Conservation (phyloP, 2,329 filamentous ascomycete species). For the Xylaria sp. region DNA sequence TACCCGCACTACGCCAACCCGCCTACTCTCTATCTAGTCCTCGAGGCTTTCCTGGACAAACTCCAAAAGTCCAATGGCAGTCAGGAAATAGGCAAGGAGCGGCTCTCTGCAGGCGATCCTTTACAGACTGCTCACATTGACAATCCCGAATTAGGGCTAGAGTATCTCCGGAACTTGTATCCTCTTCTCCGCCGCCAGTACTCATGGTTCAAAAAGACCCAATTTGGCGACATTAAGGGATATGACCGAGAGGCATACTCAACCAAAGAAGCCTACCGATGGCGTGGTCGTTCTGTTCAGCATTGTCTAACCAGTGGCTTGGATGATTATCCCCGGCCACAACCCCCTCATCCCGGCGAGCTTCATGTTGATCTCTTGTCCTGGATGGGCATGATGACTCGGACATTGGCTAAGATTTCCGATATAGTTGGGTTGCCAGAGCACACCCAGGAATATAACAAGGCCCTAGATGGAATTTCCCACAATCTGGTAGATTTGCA, state of each 20-base stretch:
- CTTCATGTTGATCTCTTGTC: conserved; percentile 93
- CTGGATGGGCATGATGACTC: conserved; percentile 97
- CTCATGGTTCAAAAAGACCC: conserved; percentile 94
- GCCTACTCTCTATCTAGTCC: conserved; percentile 89
- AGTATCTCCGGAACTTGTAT: conserved; percentile 48
- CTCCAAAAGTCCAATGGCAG: conserved; percentile 68
- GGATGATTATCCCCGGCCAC: conserved; percentile 94
- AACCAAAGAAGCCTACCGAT: conserved; percentile 91
- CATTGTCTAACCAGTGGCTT: conserved; percentile 94
- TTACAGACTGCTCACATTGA: conserved; percentile 74
- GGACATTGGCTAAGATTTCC: conserved; percentile 84
- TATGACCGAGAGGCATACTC: conserved; percentile 93
- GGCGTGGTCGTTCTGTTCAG: conserved; percentile 87
- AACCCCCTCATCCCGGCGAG: conserved; percentile 95
- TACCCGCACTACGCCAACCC: conserved; percentile 58
- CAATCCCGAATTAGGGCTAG: conserved; percentile 55
- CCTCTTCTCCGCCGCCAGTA: conserved; percentile 90
- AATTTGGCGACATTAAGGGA: conserved; percentile 87
- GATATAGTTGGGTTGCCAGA: conserved; percentile 78
- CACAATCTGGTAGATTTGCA: conserved; percentile 93
- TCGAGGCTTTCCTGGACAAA: conserved; percentile 86
- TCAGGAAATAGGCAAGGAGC: conserved; percentile 56
- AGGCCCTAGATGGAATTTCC: conserved; percentile 79
- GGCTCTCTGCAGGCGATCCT: conserved; percentile 52
- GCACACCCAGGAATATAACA: conserved; percentile 77